Conservation (phyloP, 805 yeast species). For the Starmerella stellata region DNA sequence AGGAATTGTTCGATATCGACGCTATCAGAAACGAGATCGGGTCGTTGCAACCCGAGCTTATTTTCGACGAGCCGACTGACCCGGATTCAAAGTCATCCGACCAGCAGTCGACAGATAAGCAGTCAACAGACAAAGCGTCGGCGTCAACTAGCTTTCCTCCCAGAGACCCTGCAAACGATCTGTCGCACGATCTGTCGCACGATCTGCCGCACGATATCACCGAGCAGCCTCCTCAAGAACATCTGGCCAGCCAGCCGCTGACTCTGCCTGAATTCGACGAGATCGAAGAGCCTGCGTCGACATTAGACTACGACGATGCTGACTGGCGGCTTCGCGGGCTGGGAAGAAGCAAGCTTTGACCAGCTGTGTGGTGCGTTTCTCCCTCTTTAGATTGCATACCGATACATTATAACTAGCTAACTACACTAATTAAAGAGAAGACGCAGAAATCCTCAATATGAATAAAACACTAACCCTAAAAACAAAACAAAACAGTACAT, state of each 20-base stretch:
- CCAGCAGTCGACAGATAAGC: conserved; percentile 1
- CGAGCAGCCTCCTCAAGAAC: background rate
- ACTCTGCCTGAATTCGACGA: conserved; percentile 7
- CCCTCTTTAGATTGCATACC: too few relatives aligned
- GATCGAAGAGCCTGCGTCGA: conserved; percentile 5
- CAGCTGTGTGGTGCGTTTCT: too few relatives aligned
- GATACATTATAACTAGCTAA: too few relatives aligned
- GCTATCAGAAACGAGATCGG: conserved; percentile 25
- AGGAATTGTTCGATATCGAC: conserved; percentile 24
- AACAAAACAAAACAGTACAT: too few relatives aligned
- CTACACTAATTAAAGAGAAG: too few relatives aligned
- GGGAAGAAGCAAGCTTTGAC: too few relatives aligned
- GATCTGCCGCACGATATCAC: background rate
- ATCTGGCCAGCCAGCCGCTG: conserved; percentile 1
- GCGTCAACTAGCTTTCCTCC: background rate
- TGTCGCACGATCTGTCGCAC: background rate
- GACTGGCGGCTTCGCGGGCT: conserved; percentile 1
- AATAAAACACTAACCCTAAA: too few relatives aligned
- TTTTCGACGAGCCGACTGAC: conserved; percentile 14
- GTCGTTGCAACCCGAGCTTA: conserved; percentile 19
- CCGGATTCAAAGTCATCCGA: conserved; percentile 10
- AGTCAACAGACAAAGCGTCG: background rate
- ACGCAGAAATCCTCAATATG: too few relatives aligned
- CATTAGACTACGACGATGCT: conserved; percentile 11
- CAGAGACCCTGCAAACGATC: background rate